These are phyloP conservation scores for Straminergon stramineum DNA, from an alignment of 225 moss, liverwort and hornwort species.

Conservation along the genomic window DNA sequence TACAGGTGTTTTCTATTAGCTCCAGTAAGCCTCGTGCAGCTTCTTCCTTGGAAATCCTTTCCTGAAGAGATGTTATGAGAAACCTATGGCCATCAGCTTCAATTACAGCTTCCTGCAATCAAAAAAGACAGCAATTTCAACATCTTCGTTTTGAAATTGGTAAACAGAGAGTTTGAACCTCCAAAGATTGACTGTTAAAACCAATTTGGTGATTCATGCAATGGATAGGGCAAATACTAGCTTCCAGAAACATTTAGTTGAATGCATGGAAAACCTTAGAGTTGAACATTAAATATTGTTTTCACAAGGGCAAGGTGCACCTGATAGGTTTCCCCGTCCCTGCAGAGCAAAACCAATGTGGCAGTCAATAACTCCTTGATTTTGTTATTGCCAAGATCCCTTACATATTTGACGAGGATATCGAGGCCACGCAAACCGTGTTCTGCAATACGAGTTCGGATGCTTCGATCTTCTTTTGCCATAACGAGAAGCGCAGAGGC, in stretches of 20 bases:
- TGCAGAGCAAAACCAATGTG: slow-evolving; percentile 5
- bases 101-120: slow-evolving; percentile 18
- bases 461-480: not conserved
- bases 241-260: not conserved
- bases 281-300: not conserved
- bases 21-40: slow-evolving; percentile 16
- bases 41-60: not conserved
- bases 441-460: slow-evolving; percentile 6
- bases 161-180: not conserved
- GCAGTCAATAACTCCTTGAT: slow-evolving; percentile 6
- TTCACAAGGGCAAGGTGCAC: not conserved
- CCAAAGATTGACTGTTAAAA: not conserved
- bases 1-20: not conserved
- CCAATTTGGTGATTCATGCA: not conserved
- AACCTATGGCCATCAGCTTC: slow-evolving; percentile 7
- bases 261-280: not conserved
- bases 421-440: not conserved
- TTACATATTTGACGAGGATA: slow-evolving; percentile 15
- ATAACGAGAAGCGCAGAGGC: slow-evolving; percentile 18
- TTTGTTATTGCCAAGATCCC: not conserved
- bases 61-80: slow-evolving; percentile 10
- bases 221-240: not conserved
- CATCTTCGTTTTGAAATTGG: not conserved
- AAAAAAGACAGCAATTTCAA: not conserved
- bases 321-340: slow-evolving; percentile 5